phyloP scores from a whole-genome alignment of 2,329 filamentous ascomycete species.

The Magnaporthiopsis poae region DNA sequence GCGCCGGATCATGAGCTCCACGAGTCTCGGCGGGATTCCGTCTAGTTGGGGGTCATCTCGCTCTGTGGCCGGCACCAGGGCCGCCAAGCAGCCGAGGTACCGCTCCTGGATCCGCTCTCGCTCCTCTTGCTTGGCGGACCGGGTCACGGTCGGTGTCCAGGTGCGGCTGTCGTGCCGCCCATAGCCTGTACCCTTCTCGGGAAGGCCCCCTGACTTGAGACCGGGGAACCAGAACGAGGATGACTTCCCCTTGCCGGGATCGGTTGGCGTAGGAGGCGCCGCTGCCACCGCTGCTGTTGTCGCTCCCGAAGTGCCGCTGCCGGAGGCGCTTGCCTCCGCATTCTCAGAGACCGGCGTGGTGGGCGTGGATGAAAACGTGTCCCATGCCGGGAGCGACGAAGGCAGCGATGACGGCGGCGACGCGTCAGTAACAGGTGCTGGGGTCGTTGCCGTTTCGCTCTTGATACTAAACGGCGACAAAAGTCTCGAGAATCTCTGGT shows the following conservation, averaged over 20 bases:
- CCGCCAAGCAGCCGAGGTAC: neutral
- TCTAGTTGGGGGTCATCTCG: neutral
- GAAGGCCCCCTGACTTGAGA: neutral
- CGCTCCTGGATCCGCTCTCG: neutral
- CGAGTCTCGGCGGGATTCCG: neutral
- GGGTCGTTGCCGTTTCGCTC: neutral
- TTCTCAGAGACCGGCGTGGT: neutral
- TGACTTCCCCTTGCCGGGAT: neutral
- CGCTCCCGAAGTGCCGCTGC: neutral
- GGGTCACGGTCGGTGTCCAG: neutral
- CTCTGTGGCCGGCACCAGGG: neutral
- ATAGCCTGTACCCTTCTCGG: neutral
- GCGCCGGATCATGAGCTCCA: constrained; percentile 5
- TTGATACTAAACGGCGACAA: neutral
- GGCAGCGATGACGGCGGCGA: neutral
- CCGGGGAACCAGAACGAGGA: neutral
- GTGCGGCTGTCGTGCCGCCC: neutral
- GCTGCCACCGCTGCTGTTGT: neutral
- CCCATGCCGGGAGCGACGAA: neutral
- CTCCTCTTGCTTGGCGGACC: neutral
- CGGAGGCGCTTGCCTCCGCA: neutral
- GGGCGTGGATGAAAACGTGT: neutral
- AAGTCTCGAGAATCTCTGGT: neutral
- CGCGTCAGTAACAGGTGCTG: neutral
- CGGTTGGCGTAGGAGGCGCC: neutral